These are phyloP conservation scores for Pseudogymnoascus sp. DNA, from an alignment of 2,329 filamentous ascomycete genomes.

Conservation along the genomic window DNA sequence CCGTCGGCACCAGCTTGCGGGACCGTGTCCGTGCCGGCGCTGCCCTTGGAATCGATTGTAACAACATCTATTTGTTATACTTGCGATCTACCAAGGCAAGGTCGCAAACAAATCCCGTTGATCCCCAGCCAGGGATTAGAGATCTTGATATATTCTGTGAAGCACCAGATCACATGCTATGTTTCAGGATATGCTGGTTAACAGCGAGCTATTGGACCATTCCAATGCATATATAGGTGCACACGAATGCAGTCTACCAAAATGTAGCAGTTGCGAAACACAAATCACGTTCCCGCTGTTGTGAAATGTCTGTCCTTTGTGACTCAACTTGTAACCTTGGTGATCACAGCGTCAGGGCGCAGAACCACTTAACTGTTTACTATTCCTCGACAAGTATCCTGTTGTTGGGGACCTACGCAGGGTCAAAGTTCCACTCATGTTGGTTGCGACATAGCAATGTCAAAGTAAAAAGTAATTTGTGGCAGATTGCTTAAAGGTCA, in stretches of 20 bases:
- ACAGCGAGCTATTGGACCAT: neutral
- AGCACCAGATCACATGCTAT: neutral
- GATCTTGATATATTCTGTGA: neutral
- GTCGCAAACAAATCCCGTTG: neutral
- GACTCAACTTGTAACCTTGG: neutral
- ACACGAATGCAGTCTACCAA: neutral
- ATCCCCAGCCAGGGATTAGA: too few relatives aligned
- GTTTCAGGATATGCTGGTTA: neutral
- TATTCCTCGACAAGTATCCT: too few relatives aligned
- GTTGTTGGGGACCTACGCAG: too few relatives aligned
- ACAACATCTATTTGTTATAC: neutral
- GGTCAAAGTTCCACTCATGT: neutral
- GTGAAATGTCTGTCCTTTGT: slow-evolving; percentile 1
- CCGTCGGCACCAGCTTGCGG: neutral
- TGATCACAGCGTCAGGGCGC: neutral
- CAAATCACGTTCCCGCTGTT: slow-evolving; percentile 1
- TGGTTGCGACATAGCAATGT: neutral
- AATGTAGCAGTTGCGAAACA: neutral
- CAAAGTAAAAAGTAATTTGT: neutral
- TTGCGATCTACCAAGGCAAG: neutral
- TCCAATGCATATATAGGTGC: neutral
- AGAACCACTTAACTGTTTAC: neutral
- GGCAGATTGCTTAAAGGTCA: neutral
- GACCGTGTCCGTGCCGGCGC: neutral
- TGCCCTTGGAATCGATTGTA: neutral